Evolutionary conservation across 2,329 filamentous ascomycete species (phyloP), one percentile per base, ranked within the genome.

Genomic region (Xylariaceae sp.): DNA sequence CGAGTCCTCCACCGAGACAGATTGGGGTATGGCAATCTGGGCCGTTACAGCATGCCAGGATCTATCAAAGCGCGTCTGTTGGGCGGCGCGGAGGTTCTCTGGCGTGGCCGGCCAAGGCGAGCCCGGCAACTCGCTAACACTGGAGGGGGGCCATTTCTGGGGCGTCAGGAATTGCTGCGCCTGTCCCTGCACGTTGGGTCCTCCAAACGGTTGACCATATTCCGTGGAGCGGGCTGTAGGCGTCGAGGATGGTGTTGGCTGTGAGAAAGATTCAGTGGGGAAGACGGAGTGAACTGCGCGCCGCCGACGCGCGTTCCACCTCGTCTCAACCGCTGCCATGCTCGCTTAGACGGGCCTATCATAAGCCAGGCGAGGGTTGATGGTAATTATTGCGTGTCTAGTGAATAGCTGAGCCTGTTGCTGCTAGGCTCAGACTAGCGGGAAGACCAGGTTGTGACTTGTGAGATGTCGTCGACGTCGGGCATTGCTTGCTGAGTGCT

Each of bases 41-140:
- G 73, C 67, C 12, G 77, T 81, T 44, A 81, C 76, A 18, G 67
- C 61, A 53, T 78, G 73, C 79, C 79, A 83, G 41, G 78, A 75
- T 45, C 72, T 65, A 53, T 81, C 76, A 68, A 72, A 80, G 46
- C 67, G 68, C 38, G 70, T 65, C 59, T 81, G 78, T 47, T 78
- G 69, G 43, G 64, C 60, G 35, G 61, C 56, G 41, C 62, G 50
- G 31, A 44, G 26, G 35, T 56, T 51, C 31, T 52, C 52, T 30
- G 50, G 47, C 16, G 56, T 45, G 23, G 46, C 34, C 19, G 48
- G 26, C 40, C 43, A 40, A 32, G 38, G 46, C 36, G 47, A 48
- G 40, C 50, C 49, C 41, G 41, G 41, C 37, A 36, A 40, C 34
- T 36, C 30, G 35, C 37, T 36, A 52, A 51, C 41, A 50, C 46